A percentile compares a stretch with the other conserved stretches of the same genome.
Conservation (phyloP, 2,329 filamentous ascomycete species). For the Aspergillus latus region DNA sequence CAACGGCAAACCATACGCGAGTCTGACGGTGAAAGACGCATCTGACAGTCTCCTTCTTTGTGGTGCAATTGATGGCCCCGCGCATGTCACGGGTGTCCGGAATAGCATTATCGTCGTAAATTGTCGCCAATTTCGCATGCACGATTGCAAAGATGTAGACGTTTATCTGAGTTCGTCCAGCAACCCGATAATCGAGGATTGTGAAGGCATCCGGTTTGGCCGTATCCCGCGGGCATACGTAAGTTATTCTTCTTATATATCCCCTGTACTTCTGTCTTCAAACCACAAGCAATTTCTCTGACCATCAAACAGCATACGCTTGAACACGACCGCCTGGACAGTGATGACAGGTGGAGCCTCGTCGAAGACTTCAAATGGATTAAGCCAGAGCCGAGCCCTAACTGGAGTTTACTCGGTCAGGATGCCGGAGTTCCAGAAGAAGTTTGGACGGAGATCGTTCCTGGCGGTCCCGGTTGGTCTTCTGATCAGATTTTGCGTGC, state of each 20-base stretch:
- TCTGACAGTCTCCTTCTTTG: constrained; percentile 70
- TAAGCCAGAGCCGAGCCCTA: constrained; percentile 78
- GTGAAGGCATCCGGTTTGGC: constrained; percentile 73
- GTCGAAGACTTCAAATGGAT: constrained; percentile 99
- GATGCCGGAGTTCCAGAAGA: constrained; percentile 59
- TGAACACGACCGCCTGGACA: constrained; percentile 31
- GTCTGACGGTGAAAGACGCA: constrained; percentile 68
- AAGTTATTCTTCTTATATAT: constrained; percentile 36
- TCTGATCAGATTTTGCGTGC: constrained; percentile 63
- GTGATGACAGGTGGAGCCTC: constrained; percentile 75
- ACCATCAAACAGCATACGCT: constrained; percentile 25
- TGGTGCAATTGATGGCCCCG: constrained; percentile 74
- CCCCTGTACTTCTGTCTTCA: constrained; percentile 1
- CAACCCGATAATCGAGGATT: constrained; percentile 93
- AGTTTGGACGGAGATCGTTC: constrained; percentile 69
- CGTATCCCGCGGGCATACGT: constrained; percentile 70
- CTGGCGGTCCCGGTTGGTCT: constrained; percentile 61
- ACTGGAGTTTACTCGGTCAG: constrained; percentile 73
- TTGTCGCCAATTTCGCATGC: constrained; percentile 88
- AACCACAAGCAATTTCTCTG: not conserved
- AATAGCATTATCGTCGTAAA: constrained; percentile 75
- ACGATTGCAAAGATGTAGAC: constrained; percentile 77
- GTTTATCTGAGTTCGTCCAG: constrained; percentile 81
- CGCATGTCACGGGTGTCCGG: constrained; percentile 74
- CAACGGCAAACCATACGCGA: constrained; percentile 66